Percentiles rank a stretch among this genome's conserved stretches.
phyloP scores from a whole-genome alignment of 2,329 filamentous ascomycete genomes.

The Ophiostoma ulmi region DNA sequence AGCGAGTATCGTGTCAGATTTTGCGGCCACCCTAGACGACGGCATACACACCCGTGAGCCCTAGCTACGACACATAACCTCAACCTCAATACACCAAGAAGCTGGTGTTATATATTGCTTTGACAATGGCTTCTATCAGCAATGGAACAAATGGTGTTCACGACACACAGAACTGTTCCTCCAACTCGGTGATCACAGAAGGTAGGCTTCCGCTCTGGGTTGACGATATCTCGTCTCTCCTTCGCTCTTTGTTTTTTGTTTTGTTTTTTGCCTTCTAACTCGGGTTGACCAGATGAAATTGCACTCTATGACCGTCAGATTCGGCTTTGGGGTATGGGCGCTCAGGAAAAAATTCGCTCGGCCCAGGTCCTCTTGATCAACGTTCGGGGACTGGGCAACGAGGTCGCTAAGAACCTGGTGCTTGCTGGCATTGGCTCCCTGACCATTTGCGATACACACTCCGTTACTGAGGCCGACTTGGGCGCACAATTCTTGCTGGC shows the following conservation, averaged over 20 bases:
- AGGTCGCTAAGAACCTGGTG: constrained; percentile 95
- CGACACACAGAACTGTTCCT: constrained; percentile 2
- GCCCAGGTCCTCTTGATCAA: constrained; percentile 87
- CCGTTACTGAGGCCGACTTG: constrained; percentile 72
- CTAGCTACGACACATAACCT: neutral
- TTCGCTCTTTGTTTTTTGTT: neutral
- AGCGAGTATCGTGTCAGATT: neutral
- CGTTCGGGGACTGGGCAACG: constrained; percentile 81
- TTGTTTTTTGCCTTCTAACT: neutral
- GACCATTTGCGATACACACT: constrained; percentile 75
- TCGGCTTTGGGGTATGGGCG: constrained; percentile 91
- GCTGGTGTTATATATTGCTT: neutral
- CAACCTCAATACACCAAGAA: neutral
- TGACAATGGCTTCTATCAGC: neutral
- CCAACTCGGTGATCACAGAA: constrained; percentile 21
- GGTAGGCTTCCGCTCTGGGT: constrained; percentile 13
- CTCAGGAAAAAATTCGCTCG: constrained; percentile 84
- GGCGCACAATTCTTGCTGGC: constrained; percentile 78
- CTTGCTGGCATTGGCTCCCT: constrained; percentile 87
- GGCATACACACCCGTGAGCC: neutral
- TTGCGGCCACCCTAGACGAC: neutral
- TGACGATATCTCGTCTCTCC: neutral
- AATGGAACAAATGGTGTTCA: neutral
- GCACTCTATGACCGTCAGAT: constrained; percentile 97
- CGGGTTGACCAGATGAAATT: constrained; percentile 68